A percentile compares a stretch with the other conserved stretches of the same genome.
phyloP scores from a whole-genome alignment of 352 stramenopile genomes.

The Globisporangium cystogenes region DNA sequence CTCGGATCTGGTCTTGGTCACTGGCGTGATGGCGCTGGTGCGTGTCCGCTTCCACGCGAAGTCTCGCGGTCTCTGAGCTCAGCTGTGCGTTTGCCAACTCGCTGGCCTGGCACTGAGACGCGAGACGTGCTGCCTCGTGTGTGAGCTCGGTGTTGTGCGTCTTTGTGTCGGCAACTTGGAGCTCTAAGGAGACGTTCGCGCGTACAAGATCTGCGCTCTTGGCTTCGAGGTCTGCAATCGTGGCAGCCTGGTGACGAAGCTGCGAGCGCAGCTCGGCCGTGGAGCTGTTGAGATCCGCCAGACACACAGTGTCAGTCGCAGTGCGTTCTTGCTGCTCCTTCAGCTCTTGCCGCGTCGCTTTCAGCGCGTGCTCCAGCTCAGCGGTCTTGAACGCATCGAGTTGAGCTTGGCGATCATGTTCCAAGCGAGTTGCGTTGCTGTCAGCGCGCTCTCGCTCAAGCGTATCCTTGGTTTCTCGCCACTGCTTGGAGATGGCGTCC shows the following conservation, averaged over 20 bases:
- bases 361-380: neutral
- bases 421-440: neutral
- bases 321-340: conserved; percentile 4
- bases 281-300: neutral
- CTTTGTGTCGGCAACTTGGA: neutral
- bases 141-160: neutral
- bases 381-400: neutral
- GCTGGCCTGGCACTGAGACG: neutral
- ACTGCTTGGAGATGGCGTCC: neutral
- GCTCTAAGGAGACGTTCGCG: neutral
- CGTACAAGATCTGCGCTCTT: neutral
- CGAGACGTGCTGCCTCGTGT: neutral
- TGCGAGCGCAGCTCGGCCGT: neutral
- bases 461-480: neutral
- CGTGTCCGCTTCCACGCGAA: conserved; percentile 15
- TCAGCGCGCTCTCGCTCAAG: neutral
- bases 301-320: neutral
- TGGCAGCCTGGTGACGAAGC: neutral
- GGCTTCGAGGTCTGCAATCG: neutral
- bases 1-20: neutral
- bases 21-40: neutral
- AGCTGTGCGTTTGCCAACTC: neutral
- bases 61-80: neutral
- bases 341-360: conserved; percentile 6
- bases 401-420: neutral